Percentiles rank a stretch among this genome's conserved stretches.
These are phyloP conservation scores for Suillus subaureus DNA, from an alignment of 768 basidiomycete genomes.

Conservation along the genomic window DNA sequence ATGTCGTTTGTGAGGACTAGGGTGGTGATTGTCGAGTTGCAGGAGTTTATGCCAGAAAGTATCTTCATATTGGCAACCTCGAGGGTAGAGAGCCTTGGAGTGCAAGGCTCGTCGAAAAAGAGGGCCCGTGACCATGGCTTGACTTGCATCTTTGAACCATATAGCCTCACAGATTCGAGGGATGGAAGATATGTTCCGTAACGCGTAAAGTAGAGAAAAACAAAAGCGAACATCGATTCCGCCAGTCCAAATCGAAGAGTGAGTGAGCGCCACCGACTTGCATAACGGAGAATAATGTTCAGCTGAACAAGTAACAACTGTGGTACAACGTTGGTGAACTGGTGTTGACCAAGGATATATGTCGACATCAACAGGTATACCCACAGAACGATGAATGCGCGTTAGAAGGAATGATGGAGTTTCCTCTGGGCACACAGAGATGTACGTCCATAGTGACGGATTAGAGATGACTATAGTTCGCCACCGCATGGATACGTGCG, in stretches of 20 bases:
- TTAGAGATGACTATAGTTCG: conserved; percentile 3
- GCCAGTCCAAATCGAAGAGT: not conserved
- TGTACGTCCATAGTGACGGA: not conserved
- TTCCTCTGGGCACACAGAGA: not conserved
- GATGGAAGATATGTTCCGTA: not conserved
- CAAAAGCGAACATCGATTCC: not conserved
- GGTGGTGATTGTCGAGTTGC: not conserved
- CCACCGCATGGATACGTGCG: not conserved
- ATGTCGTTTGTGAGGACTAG: not conserved
- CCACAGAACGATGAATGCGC: not conserved
- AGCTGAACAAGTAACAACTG: not conserved
- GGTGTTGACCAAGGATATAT: not conserved
- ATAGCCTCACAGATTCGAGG: not conserved
- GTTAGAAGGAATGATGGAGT: not conserved
- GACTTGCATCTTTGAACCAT: not conserved
- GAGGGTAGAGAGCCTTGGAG: not conserved
- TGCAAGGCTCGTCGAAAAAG: not conserved
- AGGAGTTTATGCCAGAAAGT: not conserved
- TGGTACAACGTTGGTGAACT: not conserved
- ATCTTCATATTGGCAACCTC: not conserved
- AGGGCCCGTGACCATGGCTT: not conserved
- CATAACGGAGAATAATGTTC: not conserved
- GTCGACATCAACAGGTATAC: not conserved
- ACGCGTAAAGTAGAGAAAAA: not conserved
- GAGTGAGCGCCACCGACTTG: conserved; percentile 2